Evolutionary conservation across 345 rosid genomes (phyloP), one percentile per base, ranked within the genome.

Genomic region (Citrus cavaleriei): DNA sequence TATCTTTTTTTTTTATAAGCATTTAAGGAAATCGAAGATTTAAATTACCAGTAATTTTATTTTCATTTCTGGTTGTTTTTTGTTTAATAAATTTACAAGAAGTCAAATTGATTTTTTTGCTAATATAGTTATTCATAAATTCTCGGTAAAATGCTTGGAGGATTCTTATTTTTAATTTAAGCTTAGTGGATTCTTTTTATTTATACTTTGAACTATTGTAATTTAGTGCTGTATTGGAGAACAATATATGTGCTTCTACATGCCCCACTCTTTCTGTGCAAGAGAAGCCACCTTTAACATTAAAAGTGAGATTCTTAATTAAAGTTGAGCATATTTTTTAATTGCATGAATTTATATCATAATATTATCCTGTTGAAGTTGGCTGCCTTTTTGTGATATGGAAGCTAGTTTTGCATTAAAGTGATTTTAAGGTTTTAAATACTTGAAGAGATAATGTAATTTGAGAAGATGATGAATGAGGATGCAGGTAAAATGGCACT

Each of bases 241-340:
- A 13, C 5, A 46, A 46, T 46, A 46, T 21, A 27, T 22, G 5
- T 32, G 28, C 75, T 22, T 72, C 37, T n/a, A 3, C 65, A 22
- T 49, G 68, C 49, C 3, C 66, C 78, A 42, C 40, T 40, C 70
- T 3, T 46, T 12, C 51, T 46, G 51, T 46, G 51, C 51, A 12
- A 42, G 51, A 3, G 14, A 42, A 38, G 46, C n/a, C 30, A 49
- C n/a, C 70, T 61, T 74, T 63, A 28, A 32, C 32, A 42, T 61
- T 63, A 30, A 63, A 75, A 32, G 42, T 42, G 59, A 75, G 60
- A 27, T 42, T 74, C 28, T 40, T 9, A 6, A 25, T 10, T 40
- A 61, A 74, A 74, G 69, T 62, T 63, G 42, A 63, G 70, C 35
- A 49, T 51, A 30, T 49, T 62, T 35, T 49, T 63, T 65, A n/a